Evolutionary conservation across 306 rosid genomes (phyloP).

Genomic region (Ziziphus jujuba): DNA sequence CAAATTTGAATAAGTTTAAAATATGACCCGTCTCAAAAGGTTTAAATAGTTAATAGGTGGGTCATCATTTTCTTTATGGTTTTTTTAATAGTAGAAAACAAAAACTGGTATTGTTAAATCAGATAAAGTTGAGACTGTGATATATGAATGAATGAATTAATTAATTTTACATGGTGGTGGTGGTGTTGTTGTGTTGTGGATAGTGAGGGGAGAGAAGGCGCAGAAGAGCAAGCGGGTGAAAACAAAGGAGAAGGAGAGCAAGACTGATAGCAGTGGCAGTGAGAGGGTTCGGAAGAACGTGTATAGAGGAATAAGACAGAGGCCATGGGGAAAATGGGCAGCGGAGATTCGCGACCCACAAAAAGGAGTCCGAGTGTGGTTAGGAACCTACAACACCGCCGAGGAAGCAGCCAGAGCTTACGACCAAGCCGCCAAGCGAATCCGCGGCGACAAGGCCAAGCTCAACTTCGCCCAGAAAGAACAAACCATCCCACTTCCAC

Average conservation of each 20-base stretch:
- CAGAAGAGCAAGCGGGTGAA: slow-evolving; percentile 18
- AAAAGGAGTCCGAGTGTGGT: slow-evolving; percentile 90
- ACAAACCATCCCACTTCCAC: neutral
- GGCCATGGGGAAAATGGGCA: slow-evolving; percentile 99
- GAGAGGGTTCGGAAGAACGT: slow-evolving; percentile 47
- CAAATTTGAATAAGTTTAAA: too few relatives aligned
- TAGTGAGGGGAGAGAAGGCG: slow-evolving; percentile 4
- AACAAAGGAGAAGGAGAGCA: neutral
- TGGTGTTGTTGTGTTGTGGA: neutral
- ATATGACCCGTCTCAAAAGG: too few relatives aligned
- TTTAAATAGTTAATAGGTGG: too few relatives aligned
- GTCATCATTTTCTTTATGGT: too few relatives aligned
- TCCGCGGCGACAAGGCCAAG: slow-evolving; percentile 92
- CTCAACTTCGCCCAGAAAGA: slow-evolving; percentile 54
- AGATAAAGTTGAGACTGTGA: too few relatives aligned
- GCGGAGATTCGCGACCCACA: slow-evolving; percentile 96
- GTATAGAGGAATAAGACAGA: slow-evolving; percentile 87
- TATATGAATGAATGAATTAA: too few relatives aligned
- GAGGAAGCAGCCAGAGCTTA: slow-evolving; percentile 90
- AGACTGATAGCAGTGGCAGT: neutral
- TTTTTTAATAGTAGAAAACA: too few relatives aligned
- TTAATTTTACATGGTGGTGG: too few relatives aligned
- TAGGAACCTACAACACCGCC: slow-evolving; percentile 83
- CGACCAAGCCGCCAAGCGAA: slow-evolving; percentile 75
- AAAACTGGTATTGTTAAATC: too few relatives aligned